A percentile compares a stretch with the other conserved stretches of the same genome.
Evolutionary conservation across 176 grass and related monocot species (phyloP).

Genomic region (Oryza australiensis): DNA sequence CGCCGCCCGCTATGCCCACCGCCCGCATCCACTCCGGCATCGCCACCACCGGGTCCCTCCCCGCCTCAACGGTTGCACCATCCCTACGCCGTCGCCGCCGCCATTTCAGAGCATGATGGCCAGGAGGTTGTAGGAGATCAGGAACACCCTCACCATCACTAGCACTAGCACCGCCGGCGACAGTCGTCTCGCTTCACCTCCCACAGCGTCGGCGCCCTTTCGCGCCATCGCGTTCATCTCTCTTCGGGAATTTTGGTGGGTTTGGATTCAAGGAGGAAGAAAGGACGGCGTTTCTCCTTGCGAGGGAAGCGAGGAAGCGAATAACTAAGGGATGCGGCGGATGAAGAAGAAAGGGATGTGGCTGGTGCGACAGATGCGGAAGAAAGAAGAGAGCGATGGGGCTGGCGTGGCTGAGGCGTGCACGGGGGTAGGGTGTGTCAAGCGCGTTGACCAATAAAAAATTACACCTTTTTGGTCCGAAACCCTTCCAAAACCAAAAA

Average conservation of each 20-base stretch:
- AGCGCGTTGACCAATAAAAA: too few species aligned
- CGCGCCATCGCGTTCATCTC: conserved; percentile 44
- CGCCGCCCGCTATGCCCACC: neutral
- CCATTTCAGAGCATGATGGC: conserved; percentile 34
- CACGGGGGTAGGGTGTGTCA: too few species aligned
- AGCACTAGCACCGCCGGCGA: conserved; percentile 33
- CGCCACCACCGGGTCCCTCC: conserved; percentile 45
- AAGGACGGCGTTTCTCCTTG: neutral
- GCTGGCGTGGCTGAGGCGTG: too few species aligned
- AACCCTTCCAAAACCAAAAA: too few species aligned
- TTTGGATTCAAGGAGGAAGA: neutral
- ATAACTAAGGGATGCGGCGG: too few species aligned
- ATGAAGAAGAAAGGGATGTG: too few species aligned
- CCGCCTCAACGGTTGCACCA: neutral
- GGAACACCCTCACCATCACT: conserved; percentile 45
- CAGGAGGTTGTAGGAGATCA: conserved; percentile 65
- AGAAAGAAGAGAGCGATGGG: too few species aligned
- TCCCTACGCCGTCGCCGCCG: neutral
- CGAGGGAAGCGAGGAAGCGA: neutral
- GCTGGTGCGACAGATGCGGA: too few species aligned
- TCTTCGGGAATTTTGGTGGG: neutral
- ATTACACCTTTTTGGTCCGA: too few species aligned
- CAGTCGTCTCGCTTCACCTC: neutral
- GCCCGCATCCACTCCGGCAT: conserved; percentile 49
- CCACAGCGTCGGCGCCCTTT: conserved; percentile 10